Percentiles rank a stretch among this genome's conserved stretches.
Conservation (phyloP, 2,329 filamentous ascomycete genomes). For the Fonsecaea multimorphosa region DNA sequence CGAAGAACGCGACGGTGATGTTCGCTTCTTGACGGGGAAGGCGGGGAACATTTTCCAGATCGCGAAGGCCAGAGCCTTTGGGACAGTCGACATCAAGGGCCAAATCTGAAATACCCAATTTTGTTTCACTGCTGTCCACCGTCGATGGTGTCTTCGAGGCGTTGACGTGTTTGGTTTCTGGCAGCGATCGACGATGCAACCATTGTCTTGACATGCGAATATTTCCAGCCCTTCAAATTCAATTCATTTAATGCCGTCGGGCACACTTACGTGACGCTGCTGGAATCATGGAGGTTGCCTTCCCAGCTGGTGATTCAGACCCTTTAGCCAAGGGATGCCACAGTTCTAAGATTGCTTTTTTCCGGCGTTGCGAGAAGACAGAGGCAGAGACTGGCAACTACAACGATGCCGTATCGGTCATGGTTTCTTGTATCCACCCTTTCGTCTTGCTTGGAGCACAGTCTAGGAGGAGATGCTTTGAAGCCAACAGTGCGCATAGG, state of each 20-base stretch:
- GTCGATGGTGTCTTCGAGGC: background rate
- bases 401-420: background rate
- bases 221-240: background rate
- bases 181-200: background rate
- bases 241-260: background rate
- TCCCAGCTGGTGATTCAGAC: background rate
- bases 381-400: background rate
- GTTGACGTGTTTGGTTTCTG: background rate
- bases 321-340: background rate
- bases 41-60: conserved; percentile 75
- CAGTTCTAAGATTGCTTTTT: background rate
- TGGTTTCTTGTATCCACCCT: background rate
- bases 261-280: background rate
- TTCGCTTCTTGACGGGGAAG: conserved; percentile 76
- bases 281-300: background rate
- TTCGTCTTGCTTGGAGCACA: background rate
- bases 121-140: conserved; percentile 1
- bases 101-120: conserved; percentile 66
- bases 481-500: background rate
- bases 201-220: background rate
- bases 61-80: conserved; percentile 75
- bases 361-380: background rate
- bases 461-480: background rate
- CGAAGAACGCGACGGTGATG: conserved; percentile 75
- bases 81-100: conserved; percentile 93